Conservation (phyloP, 73 alveolate species). For the Paramecium sexaurelia region DNA sequence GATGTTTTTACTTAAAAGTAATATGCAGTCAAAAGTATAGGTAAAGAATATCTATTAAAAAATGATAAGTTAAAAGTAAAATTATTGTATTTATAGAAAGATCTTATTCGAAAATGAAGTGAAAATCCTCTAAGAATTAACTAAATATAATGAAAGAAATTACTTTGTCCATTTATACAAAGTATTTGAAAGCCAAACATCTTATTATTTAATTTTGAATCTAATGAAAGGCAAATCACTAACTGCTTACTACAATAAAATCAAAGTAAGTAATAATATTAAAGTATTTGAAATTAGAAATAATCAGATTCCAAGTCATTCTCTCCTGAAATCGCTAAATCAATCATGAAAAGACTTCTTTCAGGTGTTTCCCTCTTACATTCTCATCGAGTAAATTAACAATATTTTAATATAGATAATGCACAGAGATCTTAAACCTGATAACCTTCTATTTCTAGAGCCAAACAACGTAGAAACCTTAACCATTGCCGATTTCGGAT, state of each 20-base stretch:
- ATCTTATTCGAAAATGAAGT: neutral
- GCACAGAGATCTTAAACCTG: neutral
- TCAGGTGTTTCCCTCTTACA: neutral
- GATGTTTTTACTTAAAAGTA: neutral
- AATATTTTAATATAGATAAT: neutral
- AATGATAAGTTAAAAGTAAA: neutral
- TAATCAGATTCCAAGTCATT: neutral
- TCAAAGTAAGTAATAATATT: neutral
- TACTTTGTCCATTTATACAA: neutral
- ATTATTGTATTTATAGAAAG: neutral
- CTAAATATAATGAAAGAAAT: neutral
- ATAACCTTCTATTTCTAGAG: neutral
- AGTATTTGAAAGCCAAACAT: neutral
- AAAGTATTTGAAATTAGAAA: neutral
- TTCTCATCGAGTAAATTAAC: neutral
- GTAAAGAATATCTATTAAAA: neutral
- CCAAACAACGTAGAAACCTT: neutral
- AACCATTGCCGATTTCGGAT: neutral
- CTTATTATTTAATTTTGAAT: neutral
- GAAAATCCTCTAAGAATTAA: neutral
- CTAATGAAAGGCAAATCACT: slow-evolving; percentile 3
- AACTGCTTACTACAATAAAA: neutral
- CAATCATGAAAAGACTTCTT: neutral
- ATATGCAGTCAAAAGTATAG: neutral
- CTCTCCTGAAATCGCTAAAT: neutral